Evolutionary conservation across 441 rosid species (phyloP).

Genomic region (Populus trichocarpa): DNA sequence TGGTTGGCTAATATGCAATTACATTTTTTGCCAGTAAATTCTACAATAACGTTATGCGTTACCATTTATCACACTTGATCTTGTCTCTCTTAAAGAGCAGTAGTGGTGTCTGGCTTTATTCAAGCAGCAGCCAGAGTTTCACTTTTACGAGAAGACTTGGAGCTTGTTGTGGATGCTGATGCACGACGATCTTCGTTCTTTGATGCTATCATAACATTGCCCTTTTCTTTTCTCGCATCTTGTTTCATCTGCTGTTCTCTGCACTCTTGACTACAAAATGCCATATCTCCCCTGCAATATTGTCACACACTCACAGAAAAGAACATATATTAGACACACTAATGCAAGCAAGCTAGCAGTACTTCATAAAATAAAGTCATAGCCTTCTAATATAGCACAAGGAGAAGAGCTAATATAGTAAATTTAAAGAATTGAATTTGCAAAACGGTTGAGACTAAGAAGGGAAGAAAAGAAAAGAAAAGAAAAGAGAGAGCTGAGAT

Average conservation of each 20-base stretch:
- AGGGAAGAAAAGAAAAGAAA: too few relatives aligned
- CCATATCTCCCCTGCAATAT: conserved; percentile 54
- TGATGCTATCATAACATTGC: conserved; percentile 7
- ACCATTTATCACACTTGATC: background rate
- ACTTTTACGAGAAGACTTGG: conserved; percentile 19
- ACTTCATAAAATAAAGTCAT: background rate
- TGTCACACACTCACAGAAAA: background rate
- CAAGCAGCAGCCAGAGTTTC: conserved; percentile 30
- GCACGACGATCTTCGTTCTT: conserved; percentile 18
- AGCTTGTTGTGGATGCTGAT: conserved; percentile 10
- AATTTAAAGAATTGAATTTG: background rate
- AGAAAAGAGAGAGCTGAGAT: background rate
- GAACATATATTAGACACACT: too few relatives aligned
- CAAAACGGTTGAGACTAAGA: background rate
- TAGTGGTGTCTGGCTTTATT: background rate
- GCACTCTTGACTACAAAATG: conserved; percentile 67
- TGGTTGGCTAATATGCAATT: background rate
- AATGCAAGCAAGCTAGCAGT: background rate
- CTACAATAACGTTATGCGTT: background rate
- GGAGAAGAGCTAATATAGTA: too few relatives aligned
- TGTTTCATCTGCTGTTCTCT: conserved; percentile 55
- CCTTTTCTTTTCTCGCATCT: conserved; percentile 43
- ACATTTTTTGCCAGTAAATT: background rate
- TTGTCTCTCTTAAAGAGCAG: background rate
- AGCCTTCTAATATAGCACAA: background rate